Evolutionary conservation across 495 filamentous ascomycete genomes (phyloP).

Genomic region (Collariella sp.): DNA sequence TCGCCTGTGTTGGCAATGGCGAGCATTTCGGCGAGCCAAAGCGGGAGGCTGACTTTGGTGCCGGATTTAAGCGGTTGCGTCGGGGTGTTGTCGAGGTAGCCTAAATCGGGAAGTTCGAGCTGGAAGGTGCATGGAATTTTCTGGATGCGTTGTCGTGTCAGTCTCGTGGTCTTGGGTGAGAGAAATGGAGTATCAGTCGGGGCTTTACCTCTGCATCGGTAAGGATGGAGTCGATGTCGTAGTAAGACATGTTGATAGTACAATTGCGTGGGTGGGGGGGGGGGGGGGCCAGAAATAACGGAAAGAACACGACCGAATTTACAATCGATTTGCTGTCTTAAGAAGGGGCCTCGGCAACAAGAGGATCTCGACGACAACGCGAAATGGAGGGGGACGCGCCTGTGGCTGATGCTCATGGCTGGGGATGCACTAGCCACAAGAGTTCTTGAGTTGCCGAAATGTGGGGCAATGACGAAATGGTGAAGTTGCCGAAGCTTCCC

Average conservation of each 20-base stretch:
- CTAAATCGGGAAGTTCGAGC: conserved; percentile 75
- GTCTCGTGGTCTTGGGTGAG: not conserved
- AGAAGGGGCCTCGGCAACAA: not conserved
- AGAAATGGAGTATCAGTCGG: not conserved
- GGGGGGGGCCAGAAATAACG: not conserved
- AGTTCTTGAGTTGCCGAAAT: not conserved
- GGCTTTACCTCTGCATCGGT: conserved; percentile 73
- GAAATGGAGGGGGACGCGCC: not conserved
- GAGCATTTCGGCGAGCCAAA: conserved; percentile 97
- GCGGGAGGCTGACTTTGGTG: conserved; percentile 70
- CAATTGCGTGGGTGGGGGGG: not conserved
- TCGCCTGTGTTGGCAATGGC: conserved; percentile 61
- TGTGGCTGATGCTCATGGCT: not conserved
- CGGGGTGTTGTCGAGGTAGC: conserved; percentile 71
- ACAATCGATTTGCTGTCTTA: not conserved
- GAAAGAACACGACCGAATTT: not conserved
- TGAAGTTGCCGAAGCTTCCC: conserved; percentile 18
- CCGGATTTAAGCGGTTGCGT: conserved; percentile 61
- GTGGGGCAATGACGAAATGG: conserved; percentile 27
- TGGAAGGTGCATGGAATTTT: conserved; percentile 95
- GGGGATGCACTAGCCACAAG: not conserved
- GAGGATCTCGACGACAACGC: not conserved
- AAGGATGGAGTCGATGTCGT: conserved; percentile 87
- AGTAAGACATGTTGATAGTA: conserved; percentile 64
- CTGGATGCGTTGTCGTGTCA: conserved; percentile 36